Evolutionary conservation across 768 basidiomycete genomes (phyloP), one percentile per base, ranked within the genome.

Genomic region (Amanita muscaria): DNA sequence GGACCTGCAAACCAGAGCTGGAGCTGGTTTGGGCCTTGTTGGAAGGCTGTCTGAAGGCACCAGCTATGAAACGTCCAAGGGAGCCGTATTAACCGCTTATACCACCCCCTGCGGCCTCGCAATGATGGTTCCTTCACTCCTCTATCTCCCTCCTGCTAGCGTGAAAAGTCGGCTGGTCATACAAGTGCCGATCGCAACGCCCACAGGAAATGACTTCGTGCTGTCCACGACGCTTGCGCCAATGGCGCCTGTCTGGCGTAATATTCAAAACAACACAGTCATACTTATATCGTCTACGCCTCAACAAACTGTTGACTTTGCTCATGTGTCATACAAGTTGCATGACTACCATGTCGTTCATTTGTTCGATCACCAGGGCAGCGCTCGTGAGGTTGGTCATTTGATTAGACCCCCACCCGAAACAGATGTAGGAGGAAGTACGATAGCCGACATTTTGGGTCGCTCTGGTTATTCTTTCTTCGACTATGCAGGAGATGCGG

Each of bases 301-400:
- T 1, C 83, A 86, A 51, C 89, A 96, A 59, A 71, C 86, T 12
- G 74, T 82, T 37, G 84, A 89, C 55, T 76, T 90, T 44, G 77
- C 91, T 2, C 56, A 76, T 21, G 70, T 89, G 38, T 71, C 89
- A n/a, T 92, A 92, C 67, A 72, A 69, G 47, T 62, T 86, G 40
- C 70, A 72, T 12, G 59, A 65, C 15, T 73, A 66, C 32, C 88
- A 94, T 61, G 80, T 88, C 46, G 73, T 92, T 44, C 91, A 97
- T 60, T 66, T 97, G 32, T 92, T 98, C 57, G 92, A 98, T 62
- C 88, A 94, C 53, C 73, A 87, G 56, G 77, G 79, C 49, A 72
- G 80, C 24, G 70, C 81, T 25, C 81, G 94, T 19, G 91, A 98
- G 64, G 65, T 76, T 25, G 79, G 85, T 2, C 74, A 80, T 43